Conservation (phyloP, 192 early-diverging fungal species). For the Mortierella hygrophila region DNA sequence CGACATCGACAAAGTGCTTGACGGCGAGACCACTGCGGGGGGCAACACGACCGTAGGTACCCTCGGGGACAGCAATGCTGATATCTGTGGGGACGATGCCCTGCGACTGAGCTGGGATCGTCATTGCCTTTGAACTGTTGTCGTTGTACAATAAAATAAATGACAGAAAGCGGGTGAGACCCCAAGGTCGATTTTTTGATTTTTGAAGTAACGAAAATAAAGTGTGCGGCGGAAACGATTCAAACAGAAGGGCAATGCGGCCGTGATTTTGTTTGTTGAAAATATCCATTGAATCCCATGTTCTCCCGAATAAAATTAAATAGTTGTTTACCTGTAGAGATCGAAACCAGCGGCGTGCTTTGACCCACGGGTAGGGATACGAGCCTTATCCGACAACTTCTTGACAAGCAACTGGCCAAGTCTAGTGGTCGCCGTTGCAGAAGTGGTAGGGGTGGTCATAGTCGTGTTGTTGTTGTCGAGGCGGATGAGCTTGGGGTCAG, state of each 20-base stretch:
- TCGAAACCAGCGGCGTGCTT: constrained; percentile 93
- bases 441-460: not conserved
- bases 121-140: constrained; percentile 65
- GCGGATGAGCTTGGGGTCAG: constrained; percentile 21
- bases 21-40: constrained; percentile 93
- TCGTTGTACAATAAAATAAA: no score
- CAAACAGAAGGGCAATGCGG: not conserved
- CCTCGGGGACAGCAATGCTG: constrained; percentile 84
- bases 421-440: constrained; percentile 12
- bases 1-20: constrained; percentile 90
- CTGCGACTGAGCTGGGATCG: constrained; percentile 84
- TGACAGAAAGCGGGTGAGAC: no score
- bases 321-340: constrained; percentile 74
- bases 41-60: constrained; percentile 96
- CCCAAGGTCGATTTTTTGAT: no score
- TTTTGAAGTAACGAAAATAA: no score
- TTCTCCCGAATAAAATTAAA: no score
- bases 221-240: no score
- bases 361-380: constrained; percentile 86
- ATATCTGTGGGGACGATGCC: constrained; percentile 90
- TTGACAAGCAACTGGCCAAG: constrained; percentile 75
- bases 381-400: constrained; percentile 75
- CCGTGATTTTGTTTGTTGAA: not conserved
- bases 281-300: no score
- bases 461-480: not conserved